phyloP scores from a whole-genome alignment of 306 rosid species.

The Quercus bicolor region DNA sequence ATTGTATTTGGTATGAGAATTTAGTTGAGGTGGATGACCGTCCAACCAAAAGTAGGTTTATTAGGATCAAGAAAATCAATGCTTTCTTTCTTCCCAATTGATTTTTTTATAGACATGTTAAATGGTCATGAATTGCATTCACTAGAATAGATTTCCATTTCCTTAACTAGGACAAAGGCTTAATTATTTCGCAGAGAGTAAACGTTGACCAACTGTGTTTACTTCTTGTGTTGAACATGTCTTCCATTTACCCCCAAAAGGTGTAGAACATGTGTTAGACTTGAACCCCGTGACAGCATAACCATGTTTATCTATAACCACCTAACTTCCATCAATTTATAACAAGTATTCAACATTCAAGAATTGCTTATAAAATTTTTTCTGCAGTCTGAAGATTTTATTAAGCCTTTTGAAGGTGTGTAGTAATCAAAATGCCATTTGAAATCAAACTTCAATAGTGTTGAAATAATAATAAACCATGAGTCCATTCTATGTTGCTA shows the following conservation, averaged over 20 bases:
- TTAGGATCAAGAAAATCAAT: conserved; percentile 16
- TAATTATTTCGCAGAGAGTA: neutral
- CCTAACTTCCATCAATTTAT: neutral
- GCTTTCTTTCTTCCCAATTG: neutral
- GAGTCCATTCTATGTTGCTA: neutral
- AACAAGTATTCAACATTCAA: neutral
- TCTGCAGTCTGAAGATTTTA: too few species aligned
- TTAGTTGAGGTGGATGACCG: conserved; percentile 40
- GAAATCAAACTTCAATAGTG: neutral
- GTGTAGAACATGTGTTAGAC: neutral
- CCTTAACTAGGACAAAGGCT: neutral
- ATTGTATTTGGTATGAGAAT: conserved; percentile 29
- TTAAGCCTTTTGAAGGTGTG: neutral
- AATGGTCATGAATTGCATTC: conserved; percentile 14
- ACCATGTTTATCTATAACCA: conserved; percentile 1
- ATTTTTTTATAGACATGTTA: neutral
- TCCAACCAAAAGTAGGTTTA: conserved; percentile 30
- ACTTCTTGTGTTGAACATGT: neutral
- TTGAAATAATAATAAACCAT: neutral
- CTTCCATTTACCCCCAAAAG: too few species aligned
- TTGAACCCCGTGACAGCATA: conserved; percentile 23
- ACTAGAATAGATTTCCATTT: neutral
- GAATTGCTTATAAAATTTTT: neutral
- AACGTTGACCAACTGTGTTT: neutral
- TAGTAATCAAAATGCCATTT: neutral